Percentiles rank a stretch among this genome's conserved stretches.
Evolutionary conservation across 495 filamentous ascomycete species (phyloP).

Genomic region (Hypomontagnella submonticulosa): DNA sequence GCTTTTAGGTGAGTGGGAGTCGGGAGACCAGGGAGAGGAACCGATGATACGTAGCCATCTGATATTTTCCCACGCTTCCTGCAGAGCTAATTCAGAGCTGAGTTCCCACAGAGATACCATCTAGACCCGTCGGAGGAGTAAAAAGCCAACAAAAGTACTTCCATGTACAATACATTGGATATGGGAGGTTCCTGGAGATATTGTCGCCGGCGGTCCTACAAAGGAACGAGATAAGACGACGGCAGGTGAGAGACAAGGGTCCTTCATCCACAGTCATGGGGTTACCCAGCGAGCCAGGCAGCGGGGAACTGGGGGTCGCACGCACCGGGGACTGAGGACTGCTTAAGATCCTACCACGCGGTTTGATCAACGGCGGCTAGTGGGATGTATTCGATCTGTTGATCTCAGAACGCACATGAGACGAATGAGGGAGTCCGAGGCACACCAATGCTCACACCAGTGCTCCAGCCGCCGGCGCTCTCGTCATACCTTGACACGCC

Average conservation of each 20-base stretch:
- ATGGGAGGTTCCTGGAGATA: slow-evolving; percentile 10
- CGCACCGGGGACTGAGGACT: slow-evolving; percentile 36
- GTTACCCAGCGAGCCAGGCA: slow-evolving; percentile 41
- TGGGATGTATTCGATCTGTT: slow-evolving; percentile 45
- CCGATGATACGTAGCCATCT: slow-evolving; percentile 44
- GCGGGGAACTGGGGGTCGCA: slow-evolving; percentile 46
- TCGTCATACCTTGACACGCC: slow-evolving; percentile 11
- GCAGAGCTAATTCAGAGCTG: slow-evolving; percentile 33
- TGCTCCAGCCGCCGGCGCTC: slow-evolving; percentile 10
- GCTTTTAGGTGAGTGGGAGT: slow-evolving; percentile 37
- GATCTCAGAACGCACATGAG: slow-evolving; percentile 40
- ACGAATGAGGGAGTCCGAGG: slow-evolving; percentile 37
- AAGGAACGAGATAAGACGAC: slow-evolving; percentile 34
- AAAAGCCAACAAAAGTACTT: slow-evolving; percentile 10
- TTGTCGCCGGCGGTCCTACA: slow-evolving; percentile 19
- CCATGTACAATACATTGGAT: slow-evolving; percentile 8
- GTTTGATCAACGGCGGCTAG: slow-evolving; percentile 47
- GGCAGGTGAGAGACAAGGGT: slow-evolving; percentile 39
- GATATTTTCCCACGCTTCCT: slow-evolving; percentile 37
- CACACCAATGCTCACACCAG: background rate
- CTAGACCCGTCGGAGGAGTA: slow-evolving; percentile 4
- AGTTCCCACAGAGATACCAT: slow-evolving; percentile 17
- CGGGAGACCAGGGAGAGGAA: slow-evolving; percentile 43
- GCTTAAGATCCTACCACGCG: slow-evolving; percentile 41
- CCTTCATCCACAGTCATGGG: slow-evolving; percentile 44